Conservation (phyloP, 2,329 filamentous ascomycete genomes). For the Cladophialophora yegresii region DNA sequence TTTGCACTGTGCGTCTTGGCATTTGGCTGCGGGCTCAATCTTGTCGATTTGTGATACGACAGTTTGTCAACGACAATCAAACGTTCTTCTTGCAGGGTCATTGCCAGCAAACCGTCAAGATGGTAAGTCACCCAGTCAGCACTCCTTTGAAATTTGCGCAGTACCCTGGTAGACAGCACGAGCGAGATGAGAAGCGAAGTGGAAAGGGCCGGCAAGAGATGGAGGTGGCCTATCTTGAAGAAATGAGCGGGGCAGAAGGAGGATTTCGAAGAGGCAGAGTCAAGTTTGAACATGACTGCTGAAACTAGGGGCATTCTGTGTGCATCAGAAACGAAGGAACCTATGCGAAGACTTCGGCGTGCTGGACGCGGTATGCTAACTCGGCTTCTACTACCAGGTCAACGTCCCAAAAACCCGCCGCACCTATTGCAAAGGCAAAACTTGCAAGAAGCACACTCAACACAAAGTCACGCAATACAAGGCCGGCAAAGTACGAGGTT, state of each 20-base stretch:
- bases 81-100: constrained; percentile 16
- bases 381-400: constrained; percentile 61
- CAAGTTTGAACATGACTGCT: neutral
- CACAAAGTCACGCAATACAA: constrained; percentile 97
- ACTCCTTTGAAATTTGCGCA: neutral
- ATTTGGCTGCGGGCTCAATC: constrained; percentile 28
- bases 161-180: neutral
- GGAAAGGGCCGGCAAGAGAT: neutral
- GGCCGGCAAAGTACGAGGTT: constrained; percentile 73
- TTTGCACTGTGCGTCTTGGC: constrained; percentile 32
- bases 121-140: constrained; percentile 35
- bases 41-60: constrained; percentile 3
- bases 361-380: constrained; percentile 21
- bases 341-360: neutral
- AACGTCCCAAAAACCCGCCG: constrained; percentile 98
- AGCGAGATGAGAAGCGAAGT: neutral
- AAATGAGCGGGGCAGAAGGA: neutral
- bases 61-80: constrained; percentile 18
- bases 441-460: constrained; percentile 89
- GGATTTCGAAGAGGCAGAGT: neutral
- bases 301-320: neutral
- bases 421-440: constrained; percentile 97
- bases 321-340: neutral
- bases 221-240: neutral
- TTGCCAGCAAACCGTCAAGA: constrained; percentile 33